Evolutionary conservation across 345 rosid genomes (phyloP).

Genomic region (Populus pruinosa): DNA sequence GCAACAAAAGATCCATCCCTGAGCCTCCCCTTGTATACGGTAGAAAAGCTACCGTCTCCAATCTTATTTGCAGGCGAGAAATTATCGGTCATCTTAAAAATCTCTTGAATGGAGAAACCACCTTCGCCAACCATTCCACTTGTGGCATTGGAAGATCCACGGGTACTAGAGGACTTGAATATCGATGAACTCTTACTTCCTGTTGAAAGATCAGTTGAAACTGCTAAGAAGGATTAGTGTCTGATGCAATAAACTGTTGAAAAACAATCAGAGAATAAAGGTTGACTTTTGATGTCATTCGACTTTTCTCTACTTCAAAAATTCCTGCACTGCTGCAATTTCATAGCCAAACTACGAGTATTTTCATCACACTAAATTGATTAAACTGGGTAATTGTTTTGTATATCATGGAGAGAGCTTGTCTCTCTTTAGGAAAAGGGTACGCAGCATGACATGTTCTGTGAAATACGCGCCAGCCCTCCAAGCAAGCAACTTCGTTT

Average conservation of each 20-base stretch:
- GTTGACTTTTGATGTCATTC: too few relatives aligned
- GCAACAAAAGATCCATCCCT: constrained; percentile 80
- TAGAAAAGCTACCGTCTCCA: constrained; percentile 83
- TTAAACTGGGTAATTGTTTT: too few relatives aligned
- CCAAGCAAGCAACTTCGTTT: not conserved
- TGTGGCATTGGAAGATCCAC: constrained; percentile 41
- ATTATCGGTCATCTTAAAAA: constrained; percentile 68
- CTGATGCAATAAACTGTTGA: not conserved
- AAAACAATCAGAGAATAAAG: too few relatives aligned
- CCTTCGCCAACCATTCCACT: constrained; percentile 37
- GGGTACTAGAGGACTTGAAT: constrained; percentile 47
- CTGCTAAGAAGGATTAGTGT: constrained; percentile 30
- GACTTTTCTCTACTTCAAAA: too few relatives aligned
- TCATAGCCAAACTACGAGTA: too few relatives aligned
- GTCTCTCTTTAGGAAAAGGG: too few relatives aligned
- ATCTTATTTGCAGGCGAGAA: constrained; percentile 57
- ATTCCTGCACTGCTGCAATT: too few relatives aligned
- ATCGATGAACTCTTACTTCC: constrained; percentile 42
- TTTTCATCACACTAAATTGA: too few relatives aligned
- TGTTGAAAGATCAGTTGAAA: constrained; percentile 47
- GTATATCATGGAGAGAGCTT: too few relatives aligned
- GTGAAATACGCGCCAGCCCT: not conserved
- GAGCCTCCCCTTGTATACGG: constrained; percentile 75
- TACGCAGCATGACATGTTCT: too few relatives aligned
- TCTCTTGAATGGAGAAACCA: constrained; percentile 57